Evolutionary conservation across 2,329 filamentous ascomycete genomes (phyloP).

Genomic region (Penicillium sp.): DNA sequence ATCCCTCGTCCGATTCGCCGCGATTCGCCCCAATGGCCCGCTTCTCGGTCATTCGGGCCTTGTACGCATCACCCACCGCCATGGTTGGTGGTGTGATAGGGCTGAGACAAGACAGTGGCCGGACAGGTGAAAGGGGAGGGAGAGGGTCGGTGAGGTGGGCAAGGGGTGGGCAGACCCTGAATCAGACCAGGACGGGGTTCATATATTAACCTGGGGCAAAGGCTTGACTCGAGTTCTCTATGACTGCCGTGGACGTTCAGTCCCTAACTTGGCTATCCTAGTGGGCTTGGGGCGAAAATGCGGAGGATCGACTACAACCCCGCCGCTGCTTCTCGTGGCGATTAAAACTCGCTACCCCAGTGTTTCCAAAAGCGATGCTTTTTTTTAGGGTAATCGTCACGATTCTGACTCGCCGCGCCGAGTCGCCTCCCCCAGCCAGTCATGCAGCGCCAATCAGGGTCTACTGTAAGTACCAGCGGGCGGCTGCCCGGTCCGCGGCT

Average conservation of each 20-base stretch:
- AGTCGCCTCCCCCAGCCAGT: slow-evolving; percentile 3
- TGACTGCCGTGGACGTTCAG: not conserved
- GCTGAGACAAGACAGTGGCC: not conserved
- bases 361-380: not conserved
- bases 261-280: not conserved
- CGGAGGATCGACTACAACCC: slow-evolving; percentile 19
- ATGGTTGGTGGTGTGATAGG: slow-evolving; percentile 2
- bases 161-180: slow-evolving; percentile 1
- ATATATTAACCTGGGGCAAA: not conserved
- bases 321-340: slow-evolving; percentile 3
- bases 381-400: no score
- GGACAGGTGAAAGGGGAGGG: not conserved
- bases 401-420: slow-evolving; percentile 7
- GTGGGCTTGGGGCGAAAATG: not conserved
- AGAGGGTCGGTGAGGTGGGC: no score
- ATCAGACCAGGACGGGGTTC: not conserved
- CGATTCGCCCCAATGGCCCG: slow-evolving; percentile 7
- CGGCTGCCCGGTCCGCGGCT: slow-evolving; percentile 15
- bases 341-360: not conserved
- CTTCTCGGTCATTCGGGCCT: slow-evolving; percentile 9
- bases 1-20: not conserved
- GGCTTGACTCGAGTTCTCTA: not conserved
- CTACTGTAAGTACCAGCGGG: not conserved
- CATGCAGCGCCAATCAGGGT: slow-evolving; percentile 2
- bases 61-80: slow-evolving; percentile 21